Evolutionary conservation across 2,329 filamentous ascomycete species (phyloP).

Genomic region (Ceratocystis eucalypticola): DNA sequence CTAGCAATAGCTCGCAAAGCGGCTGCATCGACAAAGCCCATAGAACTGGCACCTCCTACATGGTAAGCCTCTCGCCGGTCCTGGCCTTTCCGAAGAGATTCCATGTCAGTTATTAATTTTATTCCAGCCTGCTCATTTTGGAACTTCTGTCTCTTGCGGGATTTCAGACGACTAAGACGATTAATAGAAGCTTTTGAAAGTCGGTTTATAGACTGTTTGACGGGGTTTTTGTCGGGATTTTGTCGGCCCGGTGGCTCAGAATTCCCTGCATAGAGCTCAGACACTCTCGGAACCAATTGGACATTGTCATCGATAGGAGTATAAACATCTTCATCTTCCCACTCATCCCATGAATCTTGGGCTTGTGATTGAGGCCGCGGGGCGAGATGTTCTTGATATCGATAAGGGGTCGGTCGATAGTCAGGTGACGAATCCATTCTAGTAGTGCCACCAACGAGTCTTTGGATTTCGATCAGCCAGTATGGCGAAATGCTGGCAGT

Average conservation of each 20-base stretch:
- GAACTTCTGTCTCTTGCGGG: conserved; percentile 45
- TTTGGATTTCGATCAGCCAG: background rate
- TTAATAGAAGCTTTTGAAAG: conserved; percentile 29
- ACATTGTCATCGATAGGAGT: conserved; percentile 28
- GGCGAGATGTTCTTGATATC: background rate
- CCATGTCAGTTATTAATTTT: conserved; percentile 56
- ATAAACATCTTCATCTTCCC: conserved; percentile 33
- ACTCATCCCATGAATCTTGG: conserved; percentile 37
- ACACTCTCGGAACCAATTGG: conserved; percentile 22
- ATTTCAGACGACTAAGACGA: conserved; percentile 38
- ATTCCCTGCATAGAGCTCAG: background rate
- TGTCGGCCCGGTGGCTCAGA: background rate
- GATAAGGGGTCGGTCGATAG: background rate
- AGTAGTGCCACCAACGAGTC: background rate
- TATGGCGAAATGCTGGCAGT: background rate
- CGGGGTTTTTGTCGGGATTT: background rate
- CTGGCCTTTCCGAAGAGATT: conserved; percentile 31
- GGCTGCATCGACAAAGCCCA: conserved; percentile 45
- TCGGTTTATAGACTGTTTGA: conserved; percentile 4
- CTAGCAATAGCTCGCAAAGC: conserved; percentile 48
- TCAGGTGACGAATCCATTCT: background rate
- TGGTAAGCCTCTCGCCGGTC: conserved; percentile 5
- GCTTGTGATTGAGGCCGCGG: background rate
- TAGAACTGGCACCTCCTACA: conserved; percentile 23
- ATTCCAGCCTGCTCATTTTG: conserved; percentile 51